phyloP scores from a whole-genome alignment of 1,284 basidiomycete species.

The Leccinum colubrinum region DNA sequence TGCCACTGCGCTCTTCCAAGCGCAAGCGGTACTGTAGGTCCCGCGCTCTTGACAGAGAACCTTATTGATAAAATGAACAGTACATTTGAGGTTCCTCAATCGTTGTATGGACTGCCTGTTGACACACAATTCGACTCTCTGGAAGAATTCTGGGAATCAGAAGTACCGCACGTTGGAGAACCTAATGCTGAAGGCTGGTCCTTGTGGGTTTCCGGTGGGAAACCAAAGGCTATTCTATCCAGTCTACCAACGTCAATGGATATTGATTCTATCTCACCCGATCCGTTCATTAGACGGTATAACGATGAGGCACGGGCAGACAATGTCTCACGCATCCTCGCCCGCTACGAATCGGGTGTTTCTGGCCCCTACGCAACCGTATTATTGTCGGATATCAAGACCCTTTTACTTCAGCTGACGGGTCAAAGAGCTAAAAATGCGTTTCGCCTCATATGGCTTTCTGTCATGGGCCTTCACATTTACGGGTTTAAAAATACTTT shows the following conservation, averaged over 20 bases:
- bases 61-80: conserved; percentile 34
- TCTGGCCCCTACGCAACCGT: conserved; percentile 80
- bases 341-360: conserved; percentile 56
- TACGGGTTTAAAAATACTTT: conserved; percentile 29
- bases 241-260: conserved; percentile 17
- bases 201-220: conserved; percentile 49
- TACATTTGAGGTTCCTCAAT: conserved; percentile 50
- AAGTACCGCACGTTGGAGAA: conserved; percentile 65
- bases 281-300: conserved; percentile 75
- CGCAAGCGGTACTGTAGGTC: conserved; percentile 72
- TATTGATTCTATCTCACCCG: conserved; percentile 31
- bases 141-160: conserved; percentile 78
- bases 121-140: conserved; percentile 51
- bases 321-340: conserved; percentile 44
- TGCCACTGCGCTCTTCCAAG: conserved; percentile 71
- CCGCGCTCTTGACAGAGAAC: not conserved
- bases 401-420: conserved; percentile 63
- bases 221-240: conserved; percentile 27
- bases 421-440: conserved; percentile 52
- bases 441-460: conserved; percentile 76
- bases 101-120: conserved; percentile 41
- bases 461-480: conserved; percentile 54
- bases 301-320: conserved; percentile 56
- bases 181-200: conserved; percentile 59
- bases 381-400: conserved; percentile 77